Percentiles rank a stretch among this genome's conserved stretches.
These are phyloP conservation scores for Wickerhamomyces bisporus DNA, from an alignment of 805 yeast genomes.

Conservation along the genomic window DNA sequence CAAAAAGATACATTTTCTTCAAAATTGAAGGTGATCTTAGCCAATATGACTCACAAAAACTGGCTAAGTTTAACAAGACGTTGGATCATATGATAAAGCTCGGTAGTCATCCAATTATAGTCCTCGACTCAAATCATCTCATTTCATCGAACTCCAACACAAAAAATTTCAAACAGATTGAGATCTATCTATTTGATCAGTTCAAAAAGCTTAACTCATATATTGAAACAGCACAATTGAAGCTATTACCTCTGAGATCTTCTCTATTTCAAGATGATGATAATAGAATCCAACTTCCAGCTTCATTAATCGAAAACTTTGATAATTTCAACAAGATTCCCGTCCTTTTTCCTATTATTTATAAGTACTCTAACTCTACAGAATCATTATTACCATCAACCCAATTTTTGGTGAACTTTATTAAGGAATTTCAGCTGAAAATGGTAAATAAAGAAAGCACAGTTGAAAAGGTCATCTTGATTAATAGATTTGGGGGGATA, in stretches of 20 bases:
- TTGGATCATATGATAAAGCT: slow-evolving; percentile 18
- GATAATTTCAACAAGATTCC: slow-evolving; percentile 27
- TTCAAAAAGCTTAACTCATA: slow-evolving; percentile 13
- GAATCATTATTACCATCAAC: slow-evolving; percentile 36
- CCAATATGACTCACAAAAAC: slow-evolving; percentile 10
- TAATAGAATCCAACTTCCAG: slow-evolving; percentile 2
- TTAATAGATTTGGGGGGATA: slow-evolving; percentile 85
- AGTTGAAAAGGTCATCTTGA: slow-evolving; percentile 74
- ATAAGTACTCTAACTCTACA: slow-evolving; percentile 46
- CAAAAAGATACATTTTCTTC: slow-evolving; percentile 22
- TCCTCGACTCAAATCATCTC: slow-evolving; percentile 22
- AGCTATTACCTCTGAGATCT: slow-evolving; percentile 17
- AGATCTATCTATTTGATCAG: slow-evolving; percentile 16
- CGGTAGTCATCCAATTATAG: slow-evolving; percentile 18
- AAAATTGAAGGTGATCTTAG: slow-evolving; percentile 24
- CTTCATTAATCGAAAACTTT: slow-evolving; percentile 3
- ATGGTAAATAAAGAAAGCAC: slow-evolving; percentile 23
- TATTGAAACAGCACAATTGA: slow-evolving; percentile 5
- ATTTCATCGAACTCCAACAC: no score
- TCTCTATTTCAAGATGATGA: slow-evolving; percentile 5
- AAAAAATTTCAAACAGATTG: slow-evolving; percentile 12
- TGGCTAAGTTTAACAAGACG: slow-evolving; percentile 14
- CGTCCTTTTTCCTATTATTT: slow-evolving; percentile 58
- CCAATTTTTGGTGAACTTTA: slow-evolving; percentile 35
- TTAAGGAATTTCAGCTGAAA: slow-evolving; percentile 26